Evolutionary conservation across 108 stramenopile genomes (phyloP), one percentile per base, ranked within the genome.

Genomic region (Cyclotella kingstonii): DNA sequence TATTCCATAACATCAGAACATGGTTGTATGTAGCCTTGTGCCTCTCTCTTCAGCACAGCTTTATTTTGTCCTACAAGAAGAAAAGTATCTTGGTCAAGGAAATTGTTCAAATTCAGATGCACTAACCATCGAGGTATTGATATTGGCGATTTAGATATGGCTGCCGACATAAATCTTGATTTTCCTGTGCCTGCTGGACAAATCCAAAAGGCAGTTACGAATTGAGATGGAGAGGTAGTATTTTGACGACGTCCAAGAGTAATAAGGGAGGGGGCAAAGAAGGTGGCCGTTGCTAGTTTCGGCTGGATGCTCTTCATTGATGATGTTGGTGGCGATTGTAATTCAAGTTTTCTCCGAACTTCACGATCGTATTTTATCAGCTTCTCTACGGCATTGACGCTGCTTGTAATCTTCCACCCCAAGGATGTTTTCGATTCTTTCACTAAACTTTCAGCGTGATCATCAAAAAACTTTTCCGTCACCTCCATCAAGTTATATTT

Each of bases 51-150:
- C 41, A 88, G 49, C 42, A 88, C 75, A 28, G 62, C 44, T 31
- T 45, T 60, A 38, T 88, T 82, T 51, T 84, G 83, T 3, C 82
- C 79, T 9, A 73, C 77, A 30, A 88, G 38, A 1, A 88, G 67
- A 63, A 66, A 73, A 5, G 86, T 88, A 66, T 88, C 86, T 64
- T 88, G 86, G 31, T 88, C 86, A 28, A 88, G 52, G 49, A 88
- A 88, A 44, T 81, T 81, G 50, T 82, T 77, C 21, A 81, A 25
- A 29, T 52, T 29, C 11, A 81, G 26, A 42, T 83, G 63, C 0
- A 62, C 35, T 23, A 84, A 25, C 86, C 86, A 88, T 29, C 81
- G 51, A 23, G 81, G 84, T 1, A 64, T 17, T 14, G 41, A 2
- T 28, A 81, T 45, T 1, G 69, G 59, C 8, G 65, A n/a, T 36